Evolutionary conservation across 306 rosid genomes (phyloP), one percentile per base, ranked within the genome.

Genomic region (Mimosa pudica): DNA sequence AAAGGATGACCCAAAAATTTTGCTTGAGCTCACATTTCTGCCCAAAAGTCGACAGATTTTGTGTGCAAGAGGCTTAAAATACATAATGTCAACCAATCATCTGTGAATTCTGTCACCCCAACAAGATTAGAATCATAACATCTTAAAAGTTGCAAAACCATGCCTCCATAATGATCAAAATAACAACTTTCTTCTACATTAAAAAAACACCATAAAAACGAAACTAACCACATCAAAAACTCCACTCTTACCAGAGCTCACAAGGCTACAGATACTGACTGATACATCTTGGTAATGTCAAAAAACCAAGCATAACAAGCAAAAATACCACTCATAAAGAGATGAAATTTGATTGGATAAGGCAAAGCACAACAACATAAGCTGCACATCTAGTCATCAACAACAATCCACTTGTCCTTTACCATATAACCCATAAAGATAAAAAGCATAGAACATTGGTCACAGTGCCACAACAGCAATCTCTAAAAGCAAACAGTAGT

Each of bases 401-500:
- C 49, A 47, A 57, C 16, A 74, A 17, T 54, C 46, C 10, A 55
- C 54, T 74, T 57, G 68, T 18, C 54, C 38, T 18, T 74, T 74
- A 44, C 49, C 60, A 48, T 49, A 2, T 10, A 57, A 41, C 12
- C n/a, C 45, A 74, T 8, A 32, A 10, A 75, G 46, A 46, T 62
- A 70, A 71, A 49, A 55, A 24, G 30, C 30, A 24, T 24, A 0
- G 30, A 24, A 46, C 71, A 85, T 63, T 38, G 46, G 33, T 77
- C 38, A 48, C 62, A 77, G 60, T 20, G 58, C 76, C 55, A 20
- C 24, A 45, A 20, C 51, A 45, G 60, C 68, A 73, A 70, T 77
- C 58, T 49, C 81, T 52, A 80, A 20, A 70, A 62, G 38, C 64
- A 83, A 80, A 80, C 55, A 67, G 54, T 67, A 77, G 17, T 77